Evolutionary conservation across 1,284 basidiomycete genomes (phyloP).

Genomic region (Laetiporus sulphureus): DNA sequence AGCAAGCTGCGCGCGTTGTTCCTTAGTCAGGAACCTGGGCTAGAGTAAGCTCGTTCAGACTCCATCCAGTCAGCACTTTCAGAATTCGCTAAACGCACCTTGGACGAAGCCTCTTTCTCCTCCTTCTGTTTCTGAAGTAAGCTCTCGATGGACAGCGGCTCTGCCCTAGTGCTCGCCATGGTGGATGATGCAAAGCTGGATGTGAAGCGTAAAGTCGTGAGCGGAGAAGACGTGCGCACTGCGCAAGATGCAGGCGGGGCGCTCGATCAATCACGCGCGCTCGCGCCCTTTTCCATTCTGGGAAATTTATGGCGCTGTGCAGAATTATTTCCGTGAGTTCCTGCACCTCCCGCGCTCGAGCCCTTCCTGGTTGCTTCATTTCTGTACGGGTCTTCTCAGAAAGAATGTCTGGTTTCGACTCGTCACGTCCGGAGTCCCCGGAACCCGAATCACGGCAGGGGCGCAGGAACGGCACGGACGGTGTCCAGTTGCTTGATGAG

Average conservation of each 20-base stretch:
- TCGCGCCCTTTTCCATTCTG: neutral
- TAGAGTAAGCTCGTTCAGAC: conserved; percentile 25
- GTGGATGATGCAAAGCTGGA: conserved; percentile 10
- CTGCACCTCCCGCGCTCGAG: too few relatives aligned
- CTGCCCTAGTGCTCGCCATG: conserved; percentile 33
- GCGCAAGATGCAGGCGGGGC: too few relatives aligned
- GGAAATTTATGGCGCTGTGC: too few relatives aligned
- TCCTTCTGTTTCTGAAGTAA: conserved; percentile 80
- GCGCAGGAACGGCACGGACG: conserved; percentile 39
- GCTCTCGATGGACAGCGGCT: conserved; percentile 79
- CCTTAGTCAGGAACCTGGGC: conserved; percentile 88
- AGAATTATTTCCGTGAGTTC: too few relatives aligned
- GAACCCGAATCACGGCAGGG: conserved; percentile 56
- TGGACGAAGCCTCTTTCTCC: conserved; percentile 84
- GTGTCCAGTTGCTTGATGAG: conserved; percentile 49
- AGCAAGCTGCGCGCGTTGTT: conserved; percentile 82
- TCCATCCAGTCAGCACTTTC: neutral
- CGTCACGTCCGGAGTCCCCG: conserved; percentile 52
- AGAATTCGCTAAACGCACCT: conserved; percentile 41
- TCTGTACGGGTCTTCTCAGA: too few relatives aligned
- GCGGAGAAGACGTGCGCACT: too few relatives aligned
- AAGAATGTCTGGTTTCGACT: too few relatives aligned
- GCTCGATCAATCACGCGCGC: neutral
- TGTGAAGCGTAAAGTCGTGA: too few relatives aligned
- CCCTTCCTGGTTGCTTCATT: too few relatives aligned